These are phyloP conservation scores for Cetraspora pellucida DNA, from an alignment of 192 early-diverging fungal species.

Conservation along the genomic window DNA sequence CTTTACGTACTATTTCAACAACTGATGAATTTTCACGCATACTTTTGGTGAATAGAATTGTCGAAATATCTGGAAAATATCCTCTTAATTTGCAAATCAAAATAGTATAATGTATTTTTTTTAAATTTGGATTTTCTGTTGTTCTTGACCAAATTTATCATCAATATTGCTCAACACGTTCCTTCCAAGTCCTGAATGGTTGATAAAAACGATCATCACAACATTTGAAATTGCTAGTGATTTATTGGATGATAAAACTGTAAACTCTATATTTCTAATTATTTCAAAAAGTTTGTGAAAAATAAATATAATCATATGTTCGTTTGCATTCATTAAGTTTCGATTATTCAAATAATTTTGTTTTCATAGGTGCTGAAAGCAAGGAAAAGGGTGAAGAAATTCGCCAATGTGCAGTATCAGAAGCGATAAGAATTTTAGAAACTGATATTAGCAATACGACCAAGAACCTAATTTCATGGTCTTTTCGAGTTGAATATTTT, in stretches of 20 bases:
- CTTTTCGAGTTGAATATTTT: background rate
- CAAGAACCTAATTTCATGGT: background rate
- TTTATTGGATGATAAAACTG: background rate
- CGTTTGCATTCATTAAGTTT: background rate
- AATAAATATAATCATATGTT: background rate
- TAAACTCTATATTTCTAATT: background rate
- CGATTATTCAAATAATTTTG: background rate
- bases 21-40: conserved; percentile 15
- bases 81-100: background rate
- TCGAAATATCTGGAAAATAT: conserved; percentile 28
- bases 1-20: background rate
- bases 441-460: background rate
- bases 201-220: conserved; percentile 10
- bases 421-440: conserved; percentile 5
- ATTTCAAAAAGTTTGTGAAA: background rate
- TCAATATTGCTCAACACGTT: conserved; percentile 9
- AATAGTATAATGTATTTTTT: background rate
- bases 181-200: conserved; percentile 12
- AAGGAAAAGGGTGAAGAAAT: background rate
- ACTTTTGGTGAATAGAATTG: conserved; percentile 17
- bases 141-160: background rate
- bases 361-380: background rate
- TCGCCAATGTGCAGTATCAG: conserved; percentile 3
- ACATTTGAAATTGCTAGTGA: background rate
- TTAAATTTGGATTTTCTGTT: background rate